Conservation (phyloP, 179 eudicot genomes). For the Carnegiea gigantea region DNA sequence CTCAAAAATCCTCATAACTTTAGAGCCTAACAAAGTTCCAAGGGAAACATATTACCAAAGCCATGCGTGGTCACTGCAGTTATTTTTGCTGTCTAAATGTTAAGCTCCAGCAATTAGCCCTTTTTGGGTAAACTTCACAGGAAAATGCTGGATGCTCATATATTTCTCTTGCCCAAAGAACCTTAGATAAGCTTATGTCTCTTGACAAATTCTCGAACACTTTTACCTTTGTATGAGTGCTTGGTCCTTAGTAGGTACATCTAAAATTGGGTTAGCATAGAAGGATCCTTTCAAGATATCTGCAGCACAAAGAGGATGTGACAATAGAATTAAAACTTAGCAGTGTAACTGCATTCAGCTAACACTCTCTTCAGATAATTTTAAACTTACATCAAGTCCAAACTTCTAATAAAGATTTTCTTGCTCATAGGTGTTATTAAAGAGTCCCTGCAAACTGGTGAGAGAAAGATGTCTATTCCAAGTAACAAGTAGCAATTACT, state of each 20-base stretch:
- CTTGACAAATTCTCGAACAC: background rate
- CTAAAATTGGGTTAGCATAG: slow-evolving; percentile 91
- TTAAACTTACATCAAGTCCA: background rate
- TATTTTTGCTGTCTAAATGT: background rate
- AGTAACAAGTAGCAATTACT: background rate
- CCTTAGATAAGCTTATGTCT: background rate
- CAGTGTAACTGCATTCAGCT: background rate
- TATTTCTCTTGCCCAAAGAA: background rate
- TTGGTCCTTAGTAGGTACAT: slow-evolving; percentile 66
- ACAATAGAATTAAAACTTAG: background rate
- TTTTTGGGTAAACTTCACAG: background rate
- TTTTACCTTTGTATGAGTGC: slow-evolving; percentile 69
- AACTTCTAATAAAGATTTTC: background rate
- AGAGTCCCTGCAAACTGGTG: background rate
- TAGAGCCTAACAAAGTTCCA: background rate
- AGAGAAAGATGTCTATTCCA: background rate
- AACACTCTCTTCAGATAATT: background rate
- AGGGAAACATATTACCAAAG: background rate
- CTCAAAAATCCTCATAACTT: background rate
- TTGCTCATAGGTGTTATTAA: background rate
- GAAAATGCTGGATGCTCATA: background rate
- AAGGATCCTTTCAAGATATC: slow-evolving; percentile 91
- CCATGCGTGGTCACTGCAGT: background rate
- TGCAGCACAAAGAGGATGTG: slow-evolving; percentile 34
- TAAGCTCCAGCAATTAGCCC: background rate